Evolutionary conservation across 1,284 basidiomycete genomes (phyloP).

Genomic region (Cystobasidium pallidum): DNA sequence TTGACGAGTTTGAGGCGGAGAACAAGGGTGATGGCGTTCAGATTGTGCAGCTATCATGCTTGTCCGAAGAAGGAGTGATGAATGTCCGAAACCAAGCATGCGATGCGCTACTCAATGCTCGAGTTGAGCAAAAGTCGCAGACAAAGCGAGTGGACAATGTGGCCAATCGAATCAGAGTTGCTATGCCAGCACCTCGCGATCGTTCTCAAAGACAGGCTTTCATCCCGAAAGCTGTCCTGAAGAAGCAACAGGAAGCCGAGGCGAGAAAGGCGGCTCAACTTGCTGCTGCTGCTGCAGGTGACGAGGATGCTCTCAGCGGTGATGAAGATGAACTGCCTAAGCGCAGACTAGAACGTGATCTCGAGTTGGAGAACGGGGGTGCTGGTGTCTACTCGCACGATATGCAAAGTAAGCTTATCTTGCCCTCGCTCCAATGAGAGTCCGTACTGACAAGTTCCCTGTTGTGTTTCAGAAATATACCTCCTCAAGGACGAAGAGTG

Average conservation of each 20-base stretch:
- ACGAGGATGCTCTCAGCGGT: constrained; percentile 74
- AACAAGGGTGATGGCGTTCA: constrained; percentile 70
- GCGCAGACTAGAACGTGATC: constrained; percentile 71
- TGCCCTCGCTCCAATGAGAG: too few relatives aligned
- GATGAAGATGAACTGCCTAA: constrained; percentile 55
- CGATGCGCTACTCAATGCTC: constrained; percentile 85
- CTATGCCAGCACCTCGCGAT: constrained; percentile 82
- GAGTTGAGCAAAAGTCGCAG: constrained; percentile 88
- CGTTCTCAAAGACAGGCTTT: constrained; percentile 79
- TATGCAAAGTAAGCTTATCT: constrained; percentile 69
- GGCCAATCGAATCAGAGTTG: constrained; percentile 90
- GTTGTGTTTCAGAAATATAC: constrained; percentile 93
- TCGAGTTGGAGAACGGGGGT: constrained; percentile 80
- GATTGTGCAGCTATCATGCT: constrained; percentile 74
- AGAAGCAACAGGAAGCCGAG: constrained; percentile 53
- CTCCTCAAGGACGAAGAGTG: constrained; percentile 86
- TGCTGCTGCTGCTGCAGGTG: constrained; percentile 60
- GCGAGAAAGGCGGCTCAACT: constrained; percentile 31
- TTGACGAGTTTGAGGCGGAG: constrained; percentile 79
- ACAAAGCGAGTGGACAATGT: constrained; percentile 89
- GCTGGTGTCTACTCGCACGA: constrained; percentile 89
- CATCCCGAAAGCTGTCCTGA: constrained; percentile 79
- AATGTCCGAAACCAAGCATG: constrained; percentile 89
- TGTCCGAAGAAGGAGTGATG: constrained; percentile 95
- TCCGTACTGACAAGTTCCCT: too few relatives aligned